A percentile compares a stretch with the other conserved stretches of the same genome.
These are phyloP conservation scores for Diospyros lotus DNA, from an alignment of 148 eudicot genomes.

Conservation along the genomic window DNA sequence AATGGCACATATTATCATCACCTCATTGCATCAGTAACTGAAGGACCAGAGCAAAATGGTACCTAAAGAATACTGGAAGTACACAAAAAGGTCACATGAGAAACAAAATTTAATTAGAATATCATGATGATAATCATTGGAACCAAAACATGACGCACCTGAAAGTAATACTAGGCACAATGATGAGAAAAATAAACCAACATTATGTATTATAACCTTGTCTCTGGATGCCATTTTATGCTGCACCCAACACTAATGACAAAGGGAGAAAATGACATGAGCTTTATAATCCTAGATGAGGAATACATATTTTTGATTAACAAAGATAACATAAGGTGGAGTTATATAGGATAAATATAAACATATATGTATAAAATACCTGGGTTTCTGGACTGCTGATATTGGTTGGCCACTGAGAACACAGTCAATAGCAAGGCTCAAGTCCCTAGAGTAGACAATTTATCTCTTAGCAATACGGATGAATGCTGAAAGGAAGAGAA, in stretches of 20 bases:
- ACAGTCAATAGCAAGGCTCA: constrained; percentile 74
- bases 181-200: neutral
- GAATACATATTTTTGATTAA: neutral
- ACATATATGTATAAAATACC: constrained; percentile 14
- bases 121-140: neutral
- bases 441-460: constrained; percentile 46
- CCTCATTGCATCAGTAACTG: neutral
- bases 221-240: constrained; percentile 59
- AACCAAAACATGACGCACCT: constrained; percentile 6
- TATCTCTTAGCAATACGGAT: neutral
- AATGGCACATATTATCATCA: neutral
- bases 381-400: constrained; percentile 50
- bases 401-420: constrained; percentile 81
- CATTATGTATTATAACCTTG: constrained; percentile 4
- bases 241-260: constrained; percentile 55
- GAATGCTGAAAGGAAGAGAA: neutral
- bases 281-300: constrained; percentile 20
- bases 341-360: neutral
- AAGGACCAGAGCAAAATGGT: neutral
- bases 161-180: neutral
- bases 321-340: neutral
- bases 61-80: neutral
- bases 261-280: constrained; percentile 27
- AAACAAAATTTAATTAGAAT: neutral
- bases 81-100: neutral